These are phyloP conservation scores for Alternaria sp. DNA, from an alignment of 2,329 filamentous ascomycete genomes.

Conservation along the genomic window DNA sequence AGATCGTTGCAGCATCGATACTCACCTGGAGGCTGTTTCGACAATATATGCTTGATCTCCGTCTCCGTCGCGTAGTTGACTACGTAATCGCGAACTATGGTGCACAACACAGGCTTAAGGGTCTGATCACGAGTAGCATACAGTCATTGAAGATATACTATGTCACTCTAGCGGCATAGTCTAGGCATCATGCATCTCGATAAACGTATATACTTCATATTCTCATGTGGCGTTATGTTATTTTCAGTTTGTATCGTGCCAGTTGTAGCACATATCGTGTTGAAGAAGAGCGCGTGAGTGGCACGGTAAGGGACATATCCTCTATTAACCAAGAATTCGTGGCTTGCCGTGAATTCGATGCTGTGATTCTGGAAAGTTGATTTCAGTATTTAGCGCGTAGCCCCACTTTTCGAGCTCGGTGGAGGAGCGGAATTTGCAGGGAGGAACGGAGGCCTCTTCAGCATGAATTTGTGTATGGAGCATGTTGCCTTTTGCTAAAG, in stretches of 20 bases:
- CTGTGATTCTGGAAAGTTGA: background rate
- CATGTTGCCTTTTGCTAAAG: background rate
- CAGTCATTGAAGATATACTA: background rate
- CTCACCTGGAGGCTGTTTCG: background rate
- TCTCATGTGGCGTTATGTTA: background rate
- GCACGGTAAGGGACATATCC: background rate
- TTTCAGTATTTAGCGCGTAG: background rate
- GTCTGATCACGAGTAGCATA: background rate
- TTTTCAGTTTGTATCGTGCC: background rate
- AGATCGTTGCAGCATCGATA: too few species aligned
- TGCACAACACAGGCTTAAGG: background rate
- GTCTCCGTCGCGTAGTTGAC: background rate
- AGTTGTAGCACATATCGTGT: background rate
- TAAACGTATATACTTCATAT: background rate
- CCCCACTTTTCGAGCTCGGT: background rate
- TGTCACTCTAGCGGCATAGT: background rate
- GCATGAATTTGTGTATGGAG: background rate
- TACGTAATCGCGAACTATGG: background rate
- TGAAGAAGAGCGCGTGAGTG: background rate
- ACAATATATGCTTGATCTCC: background rate
- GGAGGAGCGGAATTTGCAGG: background rate
- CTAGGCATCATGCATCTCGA: background rate
- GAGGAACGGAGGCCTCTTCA: background rate
- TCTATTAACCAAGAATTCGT: background rate
- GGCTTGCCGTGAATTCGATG: background rate